These are phyloP conservation scores for Erysimum cheiri DNA, from an alignment of 441 rosid genomes.

Conservation along the genomic window DNA sequence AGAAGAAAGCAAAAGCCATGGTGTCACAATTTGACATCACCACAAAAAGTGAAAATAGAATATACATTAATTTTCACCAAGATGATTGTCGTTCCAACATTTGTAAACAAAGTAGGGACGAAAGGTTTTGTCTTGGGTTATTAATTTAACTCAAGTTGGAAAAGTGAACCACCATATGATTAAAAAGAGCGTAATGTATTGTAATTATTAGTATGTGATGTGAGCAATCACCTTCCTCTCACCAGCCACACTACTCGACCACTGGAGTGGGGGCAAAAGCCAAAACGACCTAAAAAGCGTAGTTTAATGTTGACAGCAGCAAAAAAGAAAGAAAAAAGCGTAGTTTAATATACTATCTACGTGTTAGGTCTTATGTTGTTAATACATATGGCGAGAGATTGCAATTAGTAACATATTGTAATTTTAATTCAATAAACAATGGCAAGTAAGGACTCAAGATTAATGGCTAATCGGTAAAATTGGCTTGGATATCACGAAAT, in stretches of 20 bases:
- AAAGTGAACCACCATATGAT: slow-evolving; percentile 29
- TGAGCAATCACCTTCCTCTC: slow-evolving; percentile 32
- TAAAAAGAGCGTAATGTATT: slow-evolving; percentile 23
- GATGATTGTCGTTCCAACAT: background rate
- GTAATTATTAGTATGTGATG: slow-evolving; percentile 37
- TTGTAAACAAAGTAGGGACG: slow-evolving; percentile 18
- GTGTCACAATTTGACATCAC: slow-evolving; percentile 32
- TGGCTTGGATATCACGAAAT: background rate
- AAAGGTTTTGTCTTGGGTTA: background rate
- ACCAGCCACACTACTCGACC: slow-evolving; percentile 33
- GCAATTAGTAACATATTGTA: background rate
- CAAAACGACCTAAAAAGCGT: slow-evolving; percentile 1
- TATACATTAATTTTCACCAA: background rate
- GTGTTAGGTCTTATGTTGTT: background rate
- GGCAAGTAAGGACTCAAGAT: background rate
- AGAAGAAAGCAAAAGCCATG: slow-evolving; percentile 16
- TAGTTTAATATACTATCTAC: slow-evolving; percentile 2
- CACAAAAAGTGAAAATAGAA: slow-evolving; percentile 33
- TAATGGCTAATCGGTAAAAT: background rate
- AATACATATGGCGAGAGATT: slow-evolving; percentile 22
- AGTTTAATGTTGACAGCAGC: background rate
- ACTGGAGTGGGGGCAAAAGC: slow-evolving; percentile 44
- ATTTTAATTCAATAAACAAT: background rate
- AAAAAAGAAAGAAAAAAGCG: background rate
- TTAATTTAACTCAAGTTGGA: background rate